Conservation (phyloP, 2,329 filamentous ascomycete genomes). For the Curvularia sp. region DNA sequence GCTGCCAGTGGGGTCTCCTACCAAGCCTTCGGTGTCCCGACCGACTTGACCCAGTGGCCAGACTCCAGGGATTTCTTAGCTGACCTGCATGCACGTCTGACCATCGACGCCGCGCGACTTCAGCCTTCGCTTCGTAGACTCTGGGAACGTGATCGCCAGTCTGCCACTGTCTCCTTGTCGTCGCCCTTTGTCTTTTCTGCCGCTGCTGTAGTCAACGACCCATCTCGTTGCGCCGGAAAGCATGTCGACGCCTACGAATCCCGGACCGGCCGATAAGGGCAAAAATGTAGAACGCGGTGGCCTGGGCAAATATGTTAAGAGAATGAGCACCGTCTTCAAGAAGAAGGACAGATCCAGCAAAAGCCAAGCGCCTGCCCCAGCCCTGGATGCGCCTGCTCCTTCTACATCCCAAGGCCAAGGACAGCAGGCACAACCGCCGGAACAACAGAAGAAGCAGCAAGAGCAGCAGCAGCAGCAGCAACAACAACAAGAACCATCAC, state of each 20-base stretch:
- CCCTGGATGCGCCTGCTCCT: conserved; percentile 21
- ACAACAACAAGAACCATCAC: not conserved
- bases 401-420: conserved; percentile 3
- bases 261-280: conserved; percentile 24
- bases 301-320: conserved; percentile 51
- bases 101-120: conserved; percentile 17
- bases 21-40: conserved; percentile 30
- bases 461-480: not conserved
- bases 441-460: not conserved
- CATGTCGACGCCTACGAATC: conserved; percentile 40
- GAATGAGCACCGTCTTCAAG: conserved; percentile 51
- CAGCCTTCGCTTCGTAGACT: conserved; percentile 6
- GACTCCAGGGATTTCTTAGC: conserved; percentile 26
- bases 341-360: conserved; percentile 44
- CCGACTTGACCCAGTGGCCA: conserved; percentile 36
- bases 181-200: not conserved
- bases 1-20: conserved; percentile 5
- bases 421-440: not conserved
- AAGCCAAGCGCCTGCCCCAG: conserved; percentile 7
- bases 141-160: conserved; percentile 5
- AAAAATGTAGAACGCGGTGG: conserved; percentile 41
- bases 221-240: conserved; percentile 1
- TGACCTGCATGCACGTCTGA: conserved; percentile 38
- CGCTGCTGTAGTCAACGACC: not conserved
- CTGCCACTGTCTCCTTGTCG: not conserved